These are phyloP conservation scores for Zygosaccharomyces gambellarensis DNA, from an alignment of 805 yeast species.

Conservation along the genomic window DNA sequence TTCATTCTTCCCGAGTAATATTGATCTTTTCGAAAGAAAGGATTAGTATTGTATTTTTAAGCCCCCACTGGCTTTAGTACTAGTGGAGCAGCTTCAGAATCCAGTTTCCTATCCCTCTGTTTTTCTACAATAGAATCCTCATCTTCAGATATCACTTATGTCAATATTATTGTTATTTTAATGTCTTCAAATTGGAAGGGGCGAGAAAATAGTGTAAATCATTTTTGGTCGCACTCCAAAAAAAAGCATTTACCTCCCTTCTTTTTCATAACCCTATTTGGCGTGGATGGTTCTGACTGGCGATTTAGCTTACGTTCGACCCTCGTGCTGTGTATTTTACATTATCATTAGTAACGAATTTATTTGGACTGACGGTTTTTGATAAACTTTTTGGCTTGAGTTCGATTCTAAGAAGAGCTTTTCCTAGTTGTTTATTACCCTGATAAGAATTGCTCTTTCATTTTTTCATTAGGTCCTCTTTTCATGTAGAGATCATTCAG, in stretches of 20 bases:
- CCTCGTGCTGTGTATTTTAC: background rate
- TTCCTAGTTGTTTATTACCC: background rate
- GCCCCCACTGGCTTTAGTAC: slow-evolving; percentile 1
- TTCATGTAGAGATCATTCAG: background rate
- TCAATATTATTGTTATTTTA: background rate
- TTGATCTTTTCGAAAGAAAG: too few species aligned
- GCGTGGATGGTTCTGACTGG: background rate
- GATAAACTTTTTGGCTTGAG: background rate
- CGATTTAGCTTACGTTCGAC: background rate
- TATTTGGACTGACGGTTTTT: background rate
- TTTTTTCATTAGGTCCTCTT: background rate
- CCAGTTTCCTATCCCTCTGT: background rate
- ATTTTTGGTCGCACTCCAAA: background rate
- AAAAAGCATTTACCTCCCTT: background rate
- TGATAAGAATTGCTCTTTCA: background rate
- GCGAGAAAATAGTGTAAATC: background rate
- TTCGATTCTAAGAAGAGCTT: background rate
- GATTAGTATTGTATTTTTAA: background rate
- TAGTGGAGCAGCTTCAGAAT: background rate
- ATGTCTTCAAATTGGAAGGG: background rate
- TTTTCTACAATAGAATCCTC: background rate
- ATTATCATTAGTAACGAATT: background rate
- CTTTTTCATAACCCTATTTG: background rate
- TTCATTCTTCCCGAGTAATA: slow-evolving; percentile 5
- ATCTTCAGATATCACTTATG: background rate